Percentiles rank a stretch among this genome's conserved stretches.
phyloP scores from a whole-genome alignment of 2,329 filamentous ascomycete genomes.

The Penicillium olsonii region DNA sequence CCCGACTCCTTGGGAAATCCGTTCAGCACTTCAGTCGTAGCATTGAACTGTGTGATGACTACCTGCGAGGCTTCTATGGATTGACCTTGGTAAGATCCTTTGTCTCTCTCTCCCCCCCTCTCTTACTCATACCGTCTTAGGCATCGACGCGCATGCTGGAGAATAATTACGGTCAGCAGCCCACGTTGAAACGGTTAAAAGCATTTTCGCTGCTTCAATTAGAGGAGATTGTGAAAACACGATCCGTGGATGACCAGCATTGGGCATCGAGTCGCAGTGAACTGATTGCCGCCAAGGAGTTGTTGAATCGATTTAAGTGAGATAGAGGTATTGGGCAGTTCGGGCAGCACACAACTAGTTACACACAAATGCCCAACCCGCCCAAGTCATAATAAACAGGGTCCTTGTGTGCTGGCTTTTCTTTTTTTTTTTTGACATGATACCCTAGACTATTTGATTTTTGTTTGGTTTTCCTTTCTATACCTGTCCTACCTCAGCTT shows the following conservation, averaged over 20 bases:
- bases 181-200: constrained; percentile 36
- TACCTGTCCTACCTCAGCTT: background rate
- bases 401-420: background rate
- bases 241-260: constrained; percentile 30
- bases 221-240: constrained; percentile 37
- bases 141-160: constrained; percentile 31
- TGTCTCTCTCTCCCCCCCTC: background rate
- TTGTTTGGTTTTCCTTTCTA: background rate
- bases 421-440: background rate
- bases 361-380: constrained; percentile 10
- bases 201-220: constrained; percentile 40
- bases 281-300: constrained; percentile 43
- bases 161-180: constrained; percentile 14
- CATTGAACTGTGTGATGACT: constrained; percentile 90
- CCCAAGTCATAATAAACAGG: background rate
- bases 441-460: background rate
- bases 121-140: constrained; percentile 17
- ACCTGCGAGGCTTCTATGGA: constrained; percentile 89
- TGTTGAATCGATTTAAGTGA: constrained; percentile 35
- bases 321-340: constrained; percentile 6
- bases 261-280: constrained; percentile 40
- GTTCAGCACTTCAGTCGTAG: constrained; percentile 85
- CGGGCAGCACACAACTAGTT: constrained; percentile 8
- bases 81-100: constrained; percentile 70
- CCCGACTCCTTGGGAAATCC: constrained; percentile 66